Percentiles rank a stretch among this genome's conserved stretches.
Evolutionary conservation across 768 basidiomycete species (phyloP).

Genomic region (Infundibulicybe gibba): DNA sequence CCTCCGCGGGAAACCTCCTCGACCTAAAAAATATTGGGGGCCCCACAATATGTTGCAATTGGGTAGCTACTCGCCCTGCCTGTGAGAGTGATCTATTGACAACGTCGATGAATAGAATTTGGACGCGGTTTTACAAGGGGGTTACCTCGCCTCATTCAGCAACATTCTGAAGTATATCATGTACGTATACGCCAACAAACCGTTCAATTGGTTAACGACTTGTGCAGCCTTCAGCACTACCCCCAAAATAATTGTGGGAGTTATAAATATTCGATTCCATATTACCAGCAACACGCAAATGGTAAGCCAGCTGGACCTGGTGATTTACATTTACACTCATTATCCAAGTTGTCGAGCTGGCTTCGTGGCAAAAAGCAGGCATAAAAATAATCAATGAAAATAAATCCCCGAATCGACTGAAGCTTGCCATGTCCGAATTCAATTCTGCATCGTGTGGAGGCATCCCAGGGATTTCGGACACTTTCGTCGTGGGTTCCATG

Average conservation of each 20-base stretch:
- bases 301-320: constrained; percentile 13
- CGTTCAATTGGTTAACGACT: not conserved
- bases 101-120: too few species aligned
- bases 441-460: constrained; percentile 35
- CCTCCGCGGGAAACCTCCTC: too few species aligned
- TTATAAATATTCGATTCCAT: constrained; percentile 21
- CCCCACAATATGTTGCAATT: too few species aligned
- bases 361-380: constrained; percentile 22
- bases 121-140: too few species aligned
- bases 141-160: too few species aligned
- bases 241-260: constrained; percentile 26
- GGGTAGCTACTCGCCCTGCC: too few species aligned
- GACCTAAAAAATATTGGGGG: too few species aligned
- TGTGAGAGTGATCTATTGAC: too few species aligned
- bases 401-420: constrained; percentile 19
- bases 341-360: constrained; percentile 15
- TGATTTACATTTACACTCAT: constrained; percentile 13
- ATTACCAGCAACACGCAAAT: constrained; percentile 27
- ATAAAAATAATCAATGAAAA: constrained; percentile 17
- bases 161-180: too few species aligned
- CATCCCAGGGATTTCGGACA: not conserved
- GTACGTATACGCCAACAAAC: too few species aligned
- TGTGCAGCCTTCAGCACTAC: constrained; percentile 27
- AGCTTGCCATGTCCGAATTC: constrained; percentile 23
- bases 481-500: constrained; percentile 27